These are phyloP conservation scores for Tubosaeta sp. DNA, from an alignment of 768 basidiomycete genomes.

Conservation along the genomic window DNA sequence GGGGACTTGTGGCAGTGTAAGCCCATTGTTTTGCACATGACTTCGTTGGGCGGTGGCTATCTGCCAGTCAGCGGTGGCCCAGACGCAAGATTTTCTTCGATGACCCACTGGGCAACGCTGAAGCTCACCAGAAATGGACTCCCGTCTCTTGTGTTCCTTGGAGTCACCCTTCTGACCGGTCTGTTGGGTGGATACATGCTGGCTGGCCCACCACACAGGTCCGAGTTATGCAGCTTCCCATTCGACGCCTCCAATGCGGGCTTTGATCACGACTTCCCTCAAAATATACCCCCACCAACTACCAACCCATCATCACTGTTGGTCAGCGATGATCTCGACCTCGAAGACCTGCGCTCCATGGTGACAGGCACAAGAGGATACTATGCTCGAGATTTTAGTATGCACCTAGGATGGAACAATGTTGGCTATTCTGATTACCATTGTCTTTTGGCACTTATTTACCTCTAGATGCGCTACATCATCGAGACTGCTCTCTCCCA, in stretches of 20 bases:
- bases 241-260: conserved; percentile 1
- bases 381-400: conserved; percentile 41
- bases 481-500: conserved; percentile 43
- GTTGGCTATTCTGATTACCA: conserved; percentile 22
- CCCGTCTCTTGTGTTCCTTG: conserved; percentile 14
- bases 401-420: conserved; percentile 47
- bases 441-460: neutral
- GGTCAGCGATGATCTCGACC: conserved; percentile 22
- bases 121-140: conserved; percentile 15
- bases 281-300: neutral
- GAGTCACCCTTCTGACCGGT: conserved; percentile 20
- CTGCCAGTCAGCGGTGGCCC: conserved; percentile 17
- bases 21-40: neutral
- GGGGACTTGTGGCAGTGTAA: neutral
- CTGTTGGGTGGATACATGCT: conserved; percentile 25
- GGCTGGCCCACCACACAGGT: conserved; percentile 9
- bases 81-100: conserved; percentile 2
- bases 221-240: conserved; percentile 19
- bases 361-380: conserved; percentile 39
- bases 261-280: neutral
- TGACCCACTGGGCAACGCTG: conserved; percentile 9
- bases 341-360: conserved; percentile 31
- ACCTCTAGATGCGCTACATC: conserved; percentile 42
- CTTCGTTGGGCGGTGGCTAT: conserved; percentile 13
- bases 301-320: conserved; percentile 6